Evolutionary conservation across 2,329 filamentous ascomycete species (phyloP).

Genomic region (Orbilia brochopaga): DNA sequence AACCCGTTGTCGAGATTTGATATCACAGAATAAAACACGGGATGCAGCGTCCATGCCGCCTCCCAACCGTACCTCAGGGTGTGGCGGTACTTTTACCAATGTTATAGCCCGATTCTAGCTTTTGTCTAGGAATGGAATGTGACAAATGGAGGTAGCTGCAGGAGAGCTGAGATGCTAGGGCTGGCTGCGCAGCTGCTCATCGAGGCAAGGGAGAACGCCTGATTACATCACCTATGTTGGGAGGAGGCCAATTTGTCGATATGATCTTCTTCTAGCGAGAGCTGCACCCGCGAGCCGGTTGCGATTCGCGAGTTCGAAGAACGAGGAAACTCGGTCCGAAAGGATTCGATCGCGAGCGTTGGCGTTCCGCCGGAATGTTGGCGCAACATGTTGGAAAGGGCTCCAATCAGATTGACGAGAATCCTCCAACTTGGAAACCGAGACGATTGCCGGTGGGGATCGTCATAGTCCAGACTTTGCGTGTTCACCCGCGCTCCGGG

Average conservation of each 20-base stretch:
- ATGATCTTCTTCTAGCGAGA: neutral
- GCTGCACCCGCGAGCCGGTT: neutral
- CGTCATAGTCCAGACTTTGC: neutral
- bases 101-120: neutral
- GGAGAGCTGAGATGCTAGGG: neutral
- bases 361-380: neutral
- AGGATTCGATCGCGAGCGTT: neutral
- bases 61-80: neutral
- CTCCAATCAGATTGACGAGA: neutral
- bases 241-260: slow-evolving; percentile 13
- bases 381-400: neutral
- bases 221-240: slow-evolving; percentile 8
- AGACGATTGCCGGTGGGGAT: neutral
- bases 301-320: neutral
- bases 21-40: neutral
- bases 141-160: neutral
- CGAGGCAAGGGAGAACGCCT: too few relatives aligned
- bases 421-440: neutral
- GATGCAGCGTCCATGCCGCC: neutral
- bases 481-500: neutral
- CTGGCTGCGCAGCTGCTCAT: too few relatives aligned
- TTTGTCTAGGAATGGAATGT: neutral
- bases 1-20: neutral
- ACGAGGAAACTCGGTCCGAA: neutral
- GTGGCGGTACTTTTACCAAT: neutral